These are phyloP conservation scores for Suillus americanus DNA, from an alignment of 768 basidiomycete species.

Conservation along the genomic window DNA sequence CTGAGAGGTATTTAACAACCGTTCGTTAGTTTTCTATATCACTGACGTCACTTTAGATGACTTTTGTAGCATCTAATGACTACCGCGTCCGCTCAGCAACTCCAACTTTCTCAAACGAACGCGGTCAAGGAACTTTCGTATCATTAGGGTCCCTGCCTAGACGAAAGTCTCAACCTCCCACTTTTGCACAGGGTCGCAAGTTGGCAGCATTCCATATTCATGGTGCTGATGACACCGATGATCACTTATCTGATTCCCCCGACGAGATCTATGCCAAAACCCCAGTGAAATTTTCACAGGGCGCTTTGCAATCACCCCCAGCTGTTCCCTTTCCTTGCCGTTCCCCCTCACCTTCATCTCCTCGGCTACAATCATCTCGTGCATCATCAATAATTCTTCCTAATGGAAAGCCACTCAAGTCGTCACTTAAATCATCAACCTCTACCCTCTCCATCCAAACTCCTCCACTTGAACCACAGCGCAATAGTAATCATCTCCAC, in stretches of 20 bases:
- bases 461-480: neutral
- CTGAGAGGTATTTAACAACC: neutral
- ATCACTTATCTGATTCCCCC: slow-evolving; percentile 12
- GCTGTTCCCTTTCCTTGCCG: slow-evolving; percentile 45
- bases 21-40: too few relatives aligned
- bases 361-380: slow-evolving; percentile 25
- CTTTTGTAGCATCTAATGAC: slow-evolving; percentile 7
- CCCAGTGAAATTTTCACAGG: slow-evolving; percentile 12
- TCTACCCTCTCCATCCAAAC: slow-evolving; percentile 18
- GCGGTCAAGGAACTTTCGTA: slow-evolving; percentile 48
- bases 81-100: slow-evolving; percentile 11
- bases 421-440: slow-evolving; percentile 65
- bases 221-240: slow-evolving; percentile 26
- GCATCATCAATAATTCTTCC: slow-evolving; percentile 50
- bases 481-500: slow-evolving; percentile 13
- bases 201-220: slow-evolving; percentile 19
- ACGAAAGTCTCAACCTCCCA: slow-evolving; percentile 23
- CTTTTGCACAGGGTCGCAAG: slow-evolving; percentile 14
- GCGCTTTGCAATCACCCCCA: slow-evolving; percentile 16
- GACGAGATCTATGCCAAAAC: slow-evolving; percentile 16
- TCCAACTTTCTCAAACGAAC: slow-evolving; percentile 37
- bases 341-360: slow-evolving; percentile 15
- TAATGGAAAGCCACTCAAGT: slow-evolving; percentile 86
- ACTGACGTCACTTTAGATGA: slow-evolving; percentile 18
- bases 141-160: slow-evolving; percentile 48